These are phyloP conservation scores for Acarospora socialis DNA, from an alignment of 2,329 filamentous ascomycete species.

Conservation along the genomic window DNA sequence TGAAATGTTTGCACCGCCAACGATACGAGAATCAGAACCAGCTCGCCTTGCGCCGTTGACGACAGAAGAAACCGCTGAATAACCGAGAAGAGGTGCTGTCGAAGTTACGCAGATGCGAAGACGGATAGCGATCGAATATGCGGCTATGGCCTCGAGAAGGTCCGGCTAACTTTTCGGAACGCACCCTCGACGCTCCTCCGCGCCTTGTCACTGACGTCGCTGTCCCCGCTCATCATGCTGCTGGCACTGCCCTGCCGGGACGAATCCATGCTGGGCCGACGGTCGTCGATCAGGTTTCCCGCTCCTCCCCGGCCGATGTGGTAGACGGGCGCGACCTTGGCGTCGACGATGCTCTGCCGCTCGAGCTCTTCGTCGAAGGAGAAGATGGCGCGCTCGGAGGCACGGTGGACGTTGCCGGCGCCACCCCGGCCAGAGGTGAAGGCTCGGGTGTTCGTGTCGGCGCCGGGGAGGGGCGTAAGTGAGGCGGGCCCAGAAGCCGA, in stretches of 20 bases:
- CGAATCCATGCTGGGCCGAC: no score
- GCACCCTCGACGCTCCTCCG: constrained; percentile 1
- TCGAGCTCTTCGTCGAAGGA: constrained; percentile 53
- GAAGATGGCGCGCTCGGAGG: constrained; percentile 45
- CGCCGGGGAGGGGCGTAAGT: constrained; percentile 26
- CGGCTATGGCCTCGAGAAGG: no score
- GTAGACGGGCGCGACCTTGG: constrained; percentile 45
- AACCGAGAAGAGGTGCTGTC: no score
- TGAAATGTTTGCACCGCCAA: no score
- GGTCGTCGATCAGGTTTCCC: constrained; percentile 34
- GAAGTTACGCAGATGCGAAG: no score
- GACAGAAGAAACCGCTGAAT: no score
- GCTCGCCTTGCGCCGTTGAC: no score
- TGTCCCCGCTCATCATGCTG: background rate
- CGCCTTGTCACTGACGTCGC: background rate
- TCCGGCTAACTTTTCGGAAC: no score
- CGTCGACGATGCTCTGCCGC: constrained; percentile 38
- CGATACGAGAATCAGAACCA: no score
- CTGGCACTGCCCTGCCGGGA: no score
- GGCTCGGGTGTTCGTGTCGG: constrained; percentile 21
- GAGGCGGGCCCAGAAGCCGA: constrained; percentile 26
- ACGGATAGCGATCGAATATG: no score
- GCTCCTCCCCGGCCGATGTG: constrained; percentile 49
- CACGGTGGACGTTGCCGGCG: constrained; percentile 38
- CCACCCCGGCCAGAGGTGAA: constrained; percentile 39